These are phyloP conservation scores for Diplodia scrobiculata DNA, from an alignment of 2,329 filamentous ascomycete genomes.

Conservation along the genomic window DNA sequence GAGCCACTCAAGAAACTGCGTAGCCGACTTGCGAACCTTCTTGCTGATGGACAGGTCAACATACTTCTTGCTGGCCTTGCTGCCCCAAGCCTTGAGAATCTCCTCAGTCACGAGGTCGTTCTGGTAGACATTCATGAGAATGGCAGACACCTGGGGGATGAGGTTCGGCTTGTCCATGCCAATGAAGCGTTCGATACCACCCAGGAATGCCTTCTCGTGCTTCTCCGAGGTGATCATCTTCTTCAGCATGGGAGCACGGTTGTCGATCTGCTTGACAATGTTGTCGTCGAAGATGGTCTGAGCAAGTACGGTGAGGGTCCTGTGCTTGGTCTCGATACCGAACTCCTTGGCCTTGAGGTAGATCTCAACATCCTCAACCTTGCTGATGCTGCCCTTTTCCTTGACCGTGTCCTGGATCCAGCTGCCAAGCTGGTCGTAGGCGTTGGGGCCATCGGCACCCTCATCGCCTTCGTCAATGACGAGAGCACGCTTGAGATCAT, in stretches of 20 bases:
- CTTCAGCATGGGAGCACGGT: slow-evolving; percentile 83
- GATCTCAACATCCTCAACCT: slow-evolving; percentile 85
- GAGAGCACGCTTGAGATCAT: slow-evolving; percentile 89
- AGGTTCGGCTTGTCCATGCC: slow-evolving; percentile 80
- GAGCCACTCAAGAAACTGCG: slow-evolving; percentile 93
- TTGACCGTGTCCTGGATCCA: slow-evolving; percentile 82
- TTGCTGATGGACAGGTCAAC: slow-evolving; percentile 85
- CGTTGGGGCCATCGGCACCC: slow-evolving; percentile 74
- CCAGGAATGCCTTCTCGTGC: slow-evolving; percentile 92
- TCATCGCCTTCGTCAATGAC: slow-evolving; percentile 74
- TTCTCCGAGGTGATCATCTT: slow-evolving; percentile 89
- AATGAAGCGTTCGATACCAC: slow-evolving; percentile 91
- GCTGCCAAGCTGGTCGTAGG: slow-evolving; percentile 87
- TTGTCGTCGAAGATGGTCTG: slow-evolving; percentile 92
- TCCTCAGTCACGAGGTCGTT: slow-evolving; percentile 87
- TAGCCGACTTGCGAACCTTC: slow-evolving; percentile 92
- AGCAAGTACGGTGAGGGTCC: slow-evolving; percentile 85
- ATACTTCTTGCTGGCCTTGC: slow-evolving; percentile 98
- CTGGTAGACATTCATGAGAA: slow-evolving; percentile 88
- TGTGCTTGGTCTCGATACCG: slow-evolving; percentile 92
- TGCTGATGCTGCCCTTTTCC: slow-evolving; percentile 70
- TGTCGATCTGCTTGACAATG: slow-evolving; percentile 82
- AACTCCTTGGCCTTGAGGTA: slow-evolving; percentile 97
- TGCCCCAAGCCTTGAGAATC: slow-evolving; percentile 84
- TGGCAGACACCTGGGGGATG: slow-evolving; percentile 75